Evolutionary conservation across 306 rosid species (phyloP).

Genomic region (Clitoria ternatea): DNA sequence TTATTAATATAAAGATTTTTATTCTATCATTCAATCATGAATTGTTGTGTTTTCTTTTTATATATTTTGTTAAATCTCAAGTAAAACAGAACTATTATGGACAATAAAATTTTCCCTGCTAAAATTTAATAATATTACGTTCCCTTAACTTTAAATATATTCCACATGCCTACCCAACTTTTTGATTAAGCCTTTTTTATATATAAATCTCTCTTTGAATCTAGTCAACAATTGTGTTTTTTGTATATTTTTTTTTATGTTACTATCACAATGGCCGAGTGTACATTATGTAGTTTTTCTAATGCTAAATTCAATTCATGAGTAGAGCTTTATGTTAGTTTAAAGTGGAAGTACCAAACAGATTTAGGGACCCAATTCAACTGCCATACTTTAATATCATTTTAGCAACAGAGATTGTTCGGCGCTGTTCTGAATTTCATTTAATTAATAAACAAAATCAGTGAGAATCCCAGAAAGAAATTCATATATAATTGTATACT

Average conservation of each 20-base stretch:
- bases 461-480: slow-evolving; percentile 34
- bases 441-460: slow-evolving; percentile 2
- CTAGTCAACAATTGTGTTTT: slow-evolving; percentile 10
- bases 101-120: no score
- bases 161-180: slow-evolving; percentile 27
- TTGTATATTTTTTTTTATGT: neutral
- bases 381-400: slow-evolving; percentile 21
- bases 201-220: slow-evolving; percentile 32
- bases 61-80: no score
- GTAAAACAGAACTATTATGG: no score
- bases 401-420: slow-evolving; percentile 25
- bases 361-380: slow-evolving; percentile 28
- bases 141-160: no score
- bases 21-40: no score
- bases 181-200: slow-evolving; percentile 31
- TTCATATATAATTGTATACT: slow-evolving; percentile 21
- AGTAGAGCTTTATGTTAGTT: slow-evolving; percentile 30
- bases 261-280: slow-evolving; percentile 24
- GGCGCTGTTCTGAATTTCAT: slow-evolving; percentile 16
- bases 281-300: slow-evolving; percentile 19
- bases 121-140: no score
- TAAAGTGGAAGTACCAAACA: slow-evolving; percentile 20
- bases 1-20: no score
- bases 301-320: slow-evolving; percentile 17
- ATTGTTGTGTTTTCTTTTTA: no score